phyloP scores from a whole-genome alignment of 352 stramenopile genomes.

The Phytophthora megakarya region DNA sequence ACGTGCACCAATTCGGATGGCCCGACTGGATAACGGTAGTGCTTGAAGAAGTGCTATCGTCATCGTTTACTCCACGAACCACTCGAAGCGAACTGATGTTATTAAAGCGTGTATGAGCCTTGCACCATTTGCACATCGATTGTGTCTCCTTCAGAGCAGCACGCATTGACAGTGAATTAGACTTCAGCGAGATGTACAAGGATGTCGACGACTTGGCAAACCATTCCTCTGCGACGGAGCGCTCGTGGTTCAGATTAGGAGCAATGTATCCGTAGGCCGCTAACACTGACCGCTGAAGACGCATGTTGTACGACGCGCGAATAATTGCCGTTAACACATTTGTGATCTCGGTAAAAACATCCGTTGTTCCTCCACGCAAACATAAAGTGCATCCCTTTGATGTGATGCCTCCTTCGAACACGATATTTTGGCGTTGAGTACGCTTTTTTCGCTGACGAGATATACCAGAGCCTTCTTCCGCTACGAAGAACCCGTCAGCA shows the following conservation, averaged over 20 bases:
- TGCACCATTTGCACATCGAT: slow-evolving; percentile 85
- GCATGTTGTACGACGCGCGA: slow-evolving; percentile 81
- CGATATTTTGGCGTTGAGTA: slow-evolving; percentile 80
- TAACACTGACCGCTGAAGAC: slow-evolving; percentile 66
- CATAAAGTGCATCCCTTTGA: slow-evolving; percentile 84
- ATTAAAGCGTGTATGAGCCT: slow-evolving; percentile 80
- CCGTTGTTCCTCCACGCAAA: slow-evolving; percentile 63
- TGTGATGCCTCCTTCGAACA: slow-evolving; percentile 81
- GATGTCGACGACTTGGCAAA: slow-evolving; percentile 82
- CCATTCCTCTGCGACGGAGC: slow-evolving; percentile 82
- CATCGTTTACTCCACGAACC: slow-evolving; percentile 31
- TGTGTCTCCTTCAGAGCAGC: slow-evolving; percentile 82
- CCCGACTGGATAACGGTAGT: slow-evolving; percentile 38
- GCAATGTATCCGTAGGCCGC: slow-evolving; percentile 66
- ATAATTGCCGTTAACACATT: slow-evolving; percentile 65
- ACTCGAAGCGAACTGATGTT: slow-evolving; percentile 83
- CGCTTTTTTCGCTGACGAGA: slow-evolving; percentile 50
- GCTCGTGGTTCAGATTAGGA: slow-evolving; percentile 49
- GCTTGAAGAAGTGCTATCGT: slow-evolving; percentile 18
- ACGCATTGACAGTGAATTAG: slow-evolving; percentile 85
- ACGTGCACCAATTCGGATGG: slow-evolving; percentile 58
- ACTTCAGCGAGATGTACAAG: slow-evolving; percentile 85
- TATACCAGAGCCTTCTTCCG: slow-evolving; percentile 18
- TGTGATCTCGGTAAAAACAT: slow-evolving; percentile 76
- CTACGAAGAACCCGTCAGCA: slow-evolving; percentile 25